These are phyloP conservation scores for Raphanus hybrid DNA, from an alignment of 441 rosid genomes.

Conservation along the genomic window DNA sequence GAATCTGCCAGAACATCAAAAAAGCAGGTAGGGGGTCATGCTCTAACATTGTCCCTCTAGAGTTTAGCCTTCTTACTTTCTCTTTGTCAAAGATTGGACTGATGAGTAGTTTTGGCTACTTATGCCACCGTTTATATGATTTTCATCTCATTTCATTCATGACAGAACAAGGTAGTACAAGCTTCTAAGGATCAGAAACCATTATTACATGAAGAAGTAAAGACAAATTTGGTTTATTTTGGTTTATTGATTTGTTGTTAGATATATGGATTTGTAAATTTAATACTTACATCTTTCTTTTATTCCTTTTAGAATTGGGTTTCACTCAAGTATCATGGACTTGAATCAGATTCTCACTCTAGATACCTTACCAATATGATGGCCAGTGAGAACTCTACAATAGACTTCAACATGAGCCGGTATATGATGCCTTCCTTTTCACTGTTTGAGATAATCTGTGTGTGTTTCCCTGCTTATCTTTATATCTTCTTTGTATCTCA, in stretches of 20 bases:
- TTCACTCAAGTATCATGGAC: conserved; percentile 73
- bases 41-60: conserved; percentile 2
- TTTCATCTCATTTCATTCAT: conserved; percentile 23
- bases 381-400: conserved; percentile 52
- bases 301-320: conserved; percentile 64
- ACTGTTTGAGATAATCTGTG: not conserved
- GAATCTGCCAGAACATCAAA: conserved; percentile 60
- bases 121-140: conserved; percentile 13
- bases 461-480: not conserved
- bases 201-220: conserved; percentile 61
- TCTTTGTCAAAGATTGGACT: conserved; percentile 17
- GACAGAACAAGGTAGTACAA: conserved; percentile 59
- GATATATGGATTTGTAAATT: conserved; percentile 12
- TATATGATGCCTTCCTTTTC: conserved; percentile 36
- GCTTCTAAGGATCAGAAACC: conserved; percentile 50
- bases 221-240: conserved; percentile 9
- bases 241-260: not conserved
- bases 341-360: conserved; percentile 63
- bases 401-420: conserved; percentile 78
- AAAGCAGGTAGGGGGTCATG: conserved; percentile 56
- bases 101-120: not conserved
- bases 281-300: conserved; percentile 22
- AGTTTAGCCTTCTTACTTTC: conserved; percentile 1
- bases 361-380: conserved; percentile 64
- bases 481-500: conserved; percentile 14